Percentiles rank a stretch among this genome's conserved stretches.
Evolutionary conservation across 805 yeast genomes (phyloP).

Genomic region (Phaffomyces opuntiae): DNA sequence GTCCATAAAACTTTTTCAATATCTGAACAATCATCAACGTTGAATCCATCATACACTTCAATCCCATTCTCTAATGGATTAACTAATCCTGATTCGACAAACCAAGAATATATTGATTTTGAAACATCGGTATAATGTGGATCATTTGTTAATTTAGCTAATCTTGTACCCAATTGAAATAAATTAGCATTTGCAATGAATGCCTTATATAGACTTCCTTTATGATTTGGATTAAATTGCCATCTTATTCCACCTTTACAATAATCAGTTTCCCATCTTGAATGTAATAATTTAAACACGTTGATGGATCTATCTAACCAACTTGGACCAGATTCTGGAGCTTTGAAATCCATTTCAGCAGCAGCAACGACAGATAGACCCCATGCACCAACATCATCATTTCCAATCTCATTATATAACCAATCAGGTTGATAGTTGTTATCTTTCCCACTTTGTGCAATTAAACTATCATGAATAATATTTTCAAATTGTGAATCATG

Average conservation of each 20-base stretch:
- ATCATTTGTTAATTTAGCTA: slow-evolving; percentile 52
- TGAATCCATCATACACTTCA: slow-evolving; percentile 69
- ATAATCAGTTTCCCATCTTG: slow-evolving; percentile 48
- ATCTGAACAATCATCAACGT: slow-evolving; percentile 53
- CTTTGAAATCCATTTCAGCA: slow-evolving; percentile 49
- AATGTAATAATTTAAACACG: slow-evolving; percentile 46
- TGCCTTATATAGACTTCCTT: slow-evolving; percentile 59
- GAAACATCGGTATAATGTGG: slow-evolving; percentile 44
- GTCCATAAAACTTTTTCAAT: slow-evolving; percentile 62
- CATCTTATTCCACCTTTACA: slow-evolving; percentile 66
- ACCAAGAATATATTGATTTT: slow-evolving; percentile 52
- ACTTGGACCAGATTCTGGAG: slow-evolving; percentile 39
- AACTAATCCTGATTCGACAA: slow-evolving; percentile 41
- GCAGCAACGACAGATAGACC: slow-evolving; percentile 58
- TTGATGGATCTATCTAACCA: slow-evolving; percentile 57
- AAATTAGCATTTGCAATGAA: slow-evolving; percentile 59
- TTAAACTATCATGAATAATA: slow-evolving; percentile 46
- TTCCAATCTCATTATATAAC: slow-evolving; percentile 1
- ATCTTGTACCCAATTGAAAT: slow-evolving; percentile 56
- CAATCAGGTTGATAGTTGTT: slow-evolving; percentile 48
- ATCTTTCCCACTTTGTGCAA: slow-evolving; percentile 35
- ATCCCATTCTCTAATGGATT: slow-evolving; percentile 17
- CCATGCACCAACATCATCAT: slow-evolving; percentile 67
- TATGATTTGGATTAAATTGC: slow-evolving; percentile 57
- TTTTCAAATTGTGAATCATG: slow-evolving; percentile 57